Percentiles rank a stretch among this genome's conserved stretches.
Evolutionary conservation across 768 basidiomycete species (phyloP).

Genomic region (Leccinum incarnatum): DNA sequence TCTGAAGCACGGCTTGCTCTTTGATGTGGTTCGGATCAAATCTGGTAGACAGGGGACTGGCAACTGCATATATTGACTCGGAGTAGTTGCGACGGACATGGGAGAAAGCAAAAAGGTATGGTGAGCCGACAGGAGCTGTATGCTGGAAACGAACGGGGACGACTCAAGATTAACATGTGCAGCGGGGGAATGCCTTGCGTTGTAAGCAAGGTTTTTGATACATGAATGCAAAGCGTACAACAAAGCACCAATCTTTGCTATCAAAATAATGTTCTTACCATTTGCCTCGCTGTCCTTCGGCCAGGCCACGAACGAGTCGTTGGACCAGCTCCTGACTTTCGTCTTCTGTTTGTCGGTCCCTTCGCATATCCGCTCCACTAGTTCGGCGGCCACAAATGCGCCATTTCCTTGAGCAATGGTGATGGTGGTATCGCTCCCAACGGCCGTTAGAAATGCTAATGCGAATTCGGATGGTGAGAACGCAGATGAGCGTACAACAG

Average conservation of each 20-base stretch:
- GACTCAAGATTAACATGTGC: background rate
- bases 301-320: slow-evolving; percentile 40
- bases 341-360: slow-evolving; percentile 39
- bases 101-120: too few relatives aligned
- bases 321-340: slow-evolving; percentile 59
- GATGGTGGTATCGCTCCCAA: slow-evolving; percentile 42
- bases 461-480: slow-evolving; percentile 66
- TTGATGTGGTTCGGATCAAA: too few relatives aligned
- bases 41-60: too few relatives aligned
- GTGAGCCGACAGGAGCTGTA: too few relatives aligned
- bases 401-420: slow-evolving; percentile 62
- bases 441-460: slow-evolving; percentile 33
- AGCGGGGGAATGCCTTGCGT: background rate
- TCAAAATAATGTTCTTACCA: slow-evolving; percentile 59
- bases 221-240: slow-evolving; percentile 9
- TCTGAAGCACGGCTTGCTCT: too few relatives aligned
- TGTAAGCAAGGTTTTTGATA: slow-evolving; percentile 8
- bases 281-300: slow-evolving; percentile 58
- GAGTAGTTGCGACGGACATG: too few relatives aligned
- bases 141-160: too few relatives aligned
- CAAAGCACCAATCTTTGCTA: slow-evolving; percentile 50
- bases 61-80: too few relatives aligned
- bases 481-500: slow-evolving; percentile 47
- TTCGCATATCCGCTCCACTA: slow-evolving; percentile 56
- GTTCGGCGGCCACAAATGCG: slow-evolving; percentile 71